phyloP scores from a whole-genome alignment of 768 basidiomycete genomes.

The Mycena rebaudengoi region DNA sequence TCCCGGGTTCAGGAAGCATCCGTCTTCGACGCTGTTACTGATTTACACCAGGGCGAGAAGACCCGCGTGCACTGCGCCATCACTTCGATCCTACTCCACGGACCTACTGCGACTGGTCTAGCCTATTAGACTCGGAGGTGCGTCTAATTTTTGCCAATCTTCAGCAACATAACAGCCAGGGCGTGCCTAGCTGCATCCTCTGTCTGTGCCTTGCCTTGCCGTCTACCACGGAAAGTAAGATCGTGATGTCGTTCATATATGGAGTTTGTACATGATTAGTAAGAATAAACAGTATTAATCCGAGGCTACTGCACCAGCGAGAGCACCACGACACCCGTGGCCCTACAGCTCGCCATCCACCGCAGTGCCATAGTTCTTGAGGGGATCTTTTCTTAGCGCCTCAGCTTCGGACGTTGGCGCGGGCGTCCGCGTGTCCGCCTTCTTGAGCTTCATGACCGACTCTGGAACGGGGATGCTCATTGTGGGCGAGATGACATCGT shows the following conservation, averaged over 20 bases:
- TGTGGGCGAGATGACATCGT: constrained; percentile 36
- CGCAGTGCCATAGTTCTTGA: constrained; percentile 72
- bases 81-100: constrained; percentile 14
- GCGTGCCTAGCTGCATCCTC: constrained; percentile 6
- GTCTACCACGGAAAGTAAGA: not conserved
- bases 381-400: constrained; percentile 78
- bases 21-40: constrained; percentile 15
- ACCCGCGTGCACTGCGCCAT: constrained; percentile 5
- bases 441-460: constrained; percentile 75
- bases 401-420: constrained; percentile 72
- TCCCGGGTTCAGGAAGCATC: not conserved
- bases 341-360: not conserved
- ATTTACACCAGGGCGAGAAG: constrained; percentile 1
- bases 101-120: not conserved
- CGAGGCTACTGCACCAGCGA: not conserved
- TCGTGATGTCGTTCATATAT: constrained; percentile 13
- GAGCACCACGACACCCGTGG: not conserved
- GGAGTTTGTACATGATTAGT: constrained; percentile 21
- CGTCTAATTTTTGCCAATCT: constrained; percentile 1
- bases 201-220: not conserved
- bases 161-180: not conserved
- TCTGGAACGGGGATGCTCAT: constrained; percentile 50
- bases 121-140: constrained; percentile 16
- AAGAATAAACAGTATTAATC: constrained; percentile 6
- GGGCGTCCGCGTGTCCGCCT: constrained; percentile 50